Base-by-base conservation (phyloP, 768 basidiomycete species). In the Chiua virens region DNA sequence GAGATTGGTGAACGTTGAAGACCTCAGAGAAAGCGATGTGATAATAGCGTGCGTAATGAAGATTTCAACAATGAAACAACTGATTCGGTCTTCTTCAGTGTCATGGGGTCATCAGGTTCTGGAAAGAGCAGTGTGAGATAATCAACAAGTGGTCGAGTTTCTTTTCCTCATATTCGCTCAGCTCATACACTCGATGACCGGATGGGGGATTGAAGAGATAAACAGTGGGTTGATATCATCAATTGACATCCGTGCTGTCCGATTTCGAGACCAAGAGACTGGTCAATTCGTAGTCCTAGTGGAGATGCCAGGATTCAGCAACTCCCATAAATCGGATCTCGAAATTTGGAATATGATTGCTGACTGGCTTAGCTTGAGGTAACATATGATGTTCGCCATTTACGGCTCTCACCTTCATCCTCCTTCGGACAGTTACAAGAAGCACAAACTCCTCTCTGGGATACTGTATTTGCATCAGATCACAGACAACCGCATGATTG, bases 271-370 rank as follows among this genome's bases (percentile, higher is more conserved):
- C n/a, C 11, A 52, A 5, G n/a, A 34, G 15, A 55, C 8, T 20
- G 6, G 17, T 13, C 25, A 13, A 37, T 1, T 40, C 11, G 30
- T 62, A 4, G 61, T 62, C 11, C 28, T 65, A 3, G 64, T 66
- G 22, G 64, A 66, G 20, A 65, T 62, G 0, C 64, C 64, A 0
- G 54, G 63, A 1, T 65, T 65, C 34, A 53, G 65, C 14, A 54
- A 58, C 38, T 63, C 56, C 4, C 36, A 8, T 15, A 44, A 50
- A 45, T 40, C 55, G 14, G 64, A 62, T 34, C 22, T 48, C 18
- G 47, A 52, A 1, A 44, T 62, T 32, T 38, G 62, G 43, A 27
- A 21, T 2, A 34, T 37, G n/a, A 37, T 45, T 10, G 15, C n/a
- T 9, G 21, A 22, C 10, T 45, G 44, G 44, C 32, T 45, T 21